Base-by-base conservation (phyloP, 2,329 filamentous ascomycete species). In the Atkinsonella texensis region DNA sequence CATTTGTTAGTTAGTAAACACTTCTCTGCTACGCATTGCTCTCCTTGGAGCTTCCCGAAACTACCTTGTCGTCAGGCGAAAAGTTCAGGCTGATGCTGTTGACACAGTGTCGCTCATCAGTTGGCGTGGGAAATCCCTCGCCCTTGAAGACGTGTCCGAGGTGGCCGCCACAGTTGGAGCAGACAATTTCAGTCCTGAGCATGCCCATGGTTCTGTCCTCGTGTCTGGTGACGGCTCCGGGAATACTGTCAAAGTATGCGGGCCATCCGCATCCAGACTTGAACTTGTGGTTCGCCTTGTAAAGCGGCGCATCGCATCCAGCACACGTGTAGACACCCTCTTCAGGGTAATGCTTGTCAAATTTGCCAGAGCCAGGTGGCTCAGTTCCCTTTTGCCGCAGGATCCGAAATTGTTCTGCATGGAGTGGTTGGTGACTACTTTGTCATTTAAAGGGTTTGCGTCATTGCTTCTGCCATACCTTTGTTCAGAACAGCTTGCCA, bases 221-320 rank as follows among this genome's bases (percentile, higher is more conserved):
- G 62, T 91, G 85, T 55, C 91, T 77, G 38, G 81, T 87, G 12
- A 98, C 89, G 1, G 91, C 91, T 2, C 89, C 90, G 0, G 93
- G 91, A 49, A 98, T 81, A 58, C 85, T 91, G 69, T 98, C 93
- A 66, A 91, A 98, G 71, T 97, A 98, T 12, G 93, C 93, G 0
- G 93, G 93, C 93, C 93, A 98, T 55, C 93, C 93, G 69, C 93
- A 98, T 42, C 89, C 89, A 17, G 87, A 94, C 68, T 87, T 87
- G 78, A 98, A 98, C 69, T 98, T 98, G 71, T 95, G 90, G 56
- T 78, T 78, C 31, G 93, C 90, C 68, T 84, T 91, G 79, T 98
- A 98, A 17, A 98, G 81, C 5, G 93, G 90, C 8, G 89, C 79
- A 31, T 83, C 69, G 75, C 93, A 98, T 49, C 81, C 93, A 17